Percentiles rank a stretch among this genome's conserved stretches.
These are phyloP conservation scores for Sphaerosporella brunnea DNA, from an alignment of 495 filamentous ascomycete genomes.

Conservation along the genomic window DNA sequence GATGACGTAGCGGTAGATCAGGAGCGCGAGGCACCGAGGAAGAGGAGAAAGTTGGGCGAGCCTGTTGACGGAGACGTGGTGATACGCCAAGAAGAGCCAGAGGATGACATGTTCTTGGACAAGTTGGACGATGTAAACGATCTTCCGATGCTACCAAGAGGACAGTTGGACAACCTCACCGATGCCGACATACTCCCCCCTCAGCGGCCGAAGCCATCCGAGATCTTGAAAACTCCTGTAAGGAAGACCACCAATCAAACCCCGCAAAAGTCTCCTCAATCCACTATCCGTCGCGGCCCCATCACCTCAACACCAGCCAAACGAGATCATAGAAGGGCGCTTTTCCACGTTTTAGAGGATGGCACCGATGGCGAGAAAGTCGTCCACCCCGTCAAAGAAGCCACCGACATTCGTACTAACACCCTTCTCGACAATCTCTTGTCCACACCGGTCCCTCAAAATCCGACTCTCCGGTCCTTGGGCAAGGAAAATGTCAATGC, in stretches of 20 bases:
- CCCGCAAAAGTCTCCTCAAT: background rate
- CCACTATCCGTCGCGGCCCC: background rate
- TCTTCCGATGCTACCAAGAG: background rate
- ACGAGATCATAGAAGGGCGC: background rate
- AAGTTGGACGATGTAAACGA: background rate
- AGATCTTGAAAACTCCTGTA: background rate
- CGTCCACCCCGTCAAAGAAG: slow-evolving; percentile 1
- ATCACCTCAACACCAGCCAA: background rate
- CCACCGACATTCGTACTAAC: slow-evolving; percentile 8
- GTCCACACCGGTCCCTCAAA: slow-evolving; percentile 15
- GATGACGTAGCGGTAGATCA: slow-evolving; percentile 44
- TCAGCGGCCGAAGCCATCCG: background rate
- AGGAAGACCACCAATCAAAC: background rate
- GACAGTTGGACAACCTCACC: background rate
- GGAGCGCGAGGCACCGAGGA: slow-evolving; percentile 53
- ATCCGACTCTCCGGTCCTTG: slow-evolving; percentile 11
- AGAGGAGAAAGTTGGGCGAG: slow-evolving; percentile 17
- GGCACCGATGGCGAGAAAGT: slow-evolving; percentile 9
- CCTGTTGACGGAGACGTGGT: background rate
- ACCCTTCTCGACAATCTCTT: slow-evolving; percentile 13
- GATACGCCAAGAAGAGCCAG: background rate
- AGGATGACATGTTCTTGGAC: background rate
- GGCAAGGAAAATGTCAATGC: slow-evolving; percentile 7
- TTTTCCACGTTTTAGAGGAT: slow-evolving; percentile 13
- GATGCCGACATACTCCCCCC: no score